Conservation (phyloP, 2,329 filamentous ascomycete genomes). For the Hirsutella minnesotensis region DNA sequence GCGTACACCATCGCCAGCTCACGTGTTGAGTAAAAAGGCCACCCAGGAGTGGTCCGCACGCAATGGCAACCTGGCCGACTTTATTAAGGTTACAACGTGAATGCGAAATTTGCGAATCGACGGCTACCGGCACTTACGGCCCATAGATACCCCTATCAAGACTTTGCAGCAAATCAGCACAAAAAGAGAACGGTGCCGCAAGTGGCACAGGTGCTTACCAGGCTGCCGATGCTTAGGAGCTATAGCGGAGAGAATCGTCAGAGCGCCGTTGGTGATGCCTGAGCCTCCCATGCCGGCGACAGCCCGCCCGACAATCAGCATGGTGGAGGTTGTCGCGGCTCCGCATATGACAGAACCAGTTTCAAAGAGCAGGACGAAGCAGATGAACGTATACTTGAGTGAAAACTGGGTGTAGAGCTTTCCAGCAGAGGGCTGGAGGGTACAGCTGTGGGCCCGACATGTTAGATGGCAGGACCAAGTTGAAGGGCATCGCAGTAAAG, state of each 20-base stretch:
- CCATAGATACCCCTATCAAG: slow-evolving; percentile 16
- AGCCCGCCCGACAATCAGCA: slow-evolving; percentile 38
- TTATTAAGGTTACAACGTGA: no score
- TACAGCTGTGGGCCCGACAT: not conserved
- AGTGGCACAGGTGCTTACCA: no score
- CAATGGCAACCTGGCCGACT: slow-evolving; percentile 30
- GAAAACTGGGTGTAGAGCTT: not conserved
- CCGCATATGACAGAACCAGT: slow-evolving; percentile 35
- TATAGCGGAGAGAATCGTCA: slow-evolving; percentile 20
- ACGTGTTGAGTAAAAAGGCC: not conserved
- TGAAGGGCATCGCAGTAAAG: not conserved
- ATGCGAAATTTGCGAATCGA: no score
- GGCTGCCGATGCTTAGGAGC: slow-evolving; percentile 16
- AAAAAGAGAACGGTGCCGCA: no score
- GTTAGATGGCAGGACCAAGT: not conserved
- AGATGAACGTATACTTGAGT: not conserved
- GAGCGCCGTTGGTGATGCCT: slow-evolving; percentile 26
- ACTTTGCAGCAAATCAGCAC: no score
- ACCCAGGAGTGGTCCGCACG: slow-evolving; percentile 34
- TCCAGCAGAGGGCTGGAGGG: not conserved
- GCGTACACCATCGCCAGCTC: not conserved
- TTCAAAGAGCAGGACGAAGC: slow-evolving; percentile 18
- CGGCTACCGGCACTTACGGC: no score
- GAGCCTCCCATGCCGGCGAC: slow-evolving; percentile 34
- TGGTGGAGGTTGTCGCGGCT: slow-evolving; percentile 27